phyloP scores from a whole-genome alignment of 345 rosid species.

The Salix suchowensis region DNA sequence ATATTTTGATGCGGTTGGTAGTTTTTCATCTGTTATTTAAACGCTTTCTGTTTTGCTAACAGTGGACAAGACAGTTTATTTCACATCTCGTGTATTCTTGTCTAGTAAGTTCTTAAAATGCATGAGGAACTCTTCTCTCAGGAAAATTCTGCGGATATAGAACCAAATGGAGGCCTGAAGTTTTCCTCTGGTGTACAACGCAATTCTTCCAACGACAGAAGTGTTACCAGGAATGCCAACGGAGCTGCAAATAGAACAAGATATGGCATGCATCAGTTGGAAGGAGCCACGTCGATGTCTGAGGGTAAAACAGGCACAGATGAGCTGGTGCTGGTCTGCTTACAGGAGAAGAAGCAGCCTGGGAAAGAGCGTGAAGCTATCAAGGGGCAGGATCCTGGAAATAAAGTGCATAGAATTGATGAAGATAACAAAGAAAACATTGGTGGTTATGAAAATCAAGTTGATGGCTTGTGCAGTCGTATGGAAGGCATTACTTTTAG shows the following conservation, averaged over 20 bases:
- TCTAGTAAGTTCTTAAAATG: neutral
- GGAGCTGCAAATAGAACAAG: slow-evolving; percentile 17
- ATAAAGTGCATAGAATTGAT: neutral
- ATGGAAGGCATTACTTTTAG: slow-evolving; percentile 22
- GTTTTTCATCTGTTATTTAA: neutral
- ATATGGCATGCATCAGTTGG: slow-evolving; percentile 9
- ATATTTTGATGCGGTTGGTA: slow-evolving; percentile 42
- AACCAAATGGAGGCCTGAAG: slow-evolving; percentile 18
- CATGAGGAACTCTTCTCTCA: neutral
- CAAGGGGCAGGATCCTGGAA: neutral
- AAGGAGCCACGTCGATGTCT: slow-evolving; percentile 1
- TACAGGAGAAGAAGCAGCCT: slow-evolving; percentile 19
- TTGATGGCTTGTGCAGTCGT: slow-evolving; percentile 20
- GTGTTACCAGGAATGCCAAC: neutral
- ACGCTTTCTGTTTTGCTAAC: neutral
- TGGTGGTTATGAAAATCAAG: slow-evolving; percentile 18
- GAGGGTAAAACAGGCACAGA: neutral
- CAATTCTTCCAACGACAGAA: slow-evolving; percentile 8
- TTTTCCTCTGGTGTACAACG: slow-evolving; percentile 15
- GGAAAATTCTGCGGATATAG: slow-evolving; percentile 17
- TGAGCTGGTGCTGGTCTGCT: neutral
- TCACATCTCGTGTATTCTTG: neutral
- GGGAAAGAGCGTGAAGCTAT: slow-evolving; percentile 3
- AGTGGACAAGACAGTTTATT: neutral
- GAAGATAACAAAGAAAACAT: slow-evolving; percentile 29